Base-by-base conservation (phyloP, 2,329 filamentous ascomycete genomes). In the Aspergillus pseudonomiae region DNA sequence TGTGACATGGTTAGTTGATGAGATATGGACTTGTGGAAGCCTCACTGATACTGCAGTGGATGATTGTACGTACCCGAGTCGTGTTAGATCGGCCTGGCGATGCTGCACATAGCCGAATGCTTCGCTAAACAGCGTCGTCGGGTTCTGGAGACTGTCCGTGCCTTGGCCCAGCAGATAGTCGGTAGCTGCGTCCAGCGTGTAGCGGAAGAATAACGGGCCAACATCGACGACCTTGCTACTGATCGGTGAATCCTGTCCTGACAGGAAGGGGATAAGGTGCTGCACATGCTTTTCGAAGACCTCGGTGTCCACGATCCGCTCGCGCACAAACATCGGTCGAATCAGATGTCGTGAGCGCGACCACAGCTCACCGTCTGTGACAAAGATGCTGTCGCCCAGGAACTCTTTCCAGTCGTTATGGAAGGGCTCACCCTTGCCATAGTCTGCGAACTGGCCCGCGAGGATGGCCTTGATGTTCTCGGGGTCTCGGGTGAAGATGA, bases 391-490 rank as follows among this genome's bases (percentile, higher is more conserved):
- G 74, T 96, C 89, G n/a, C 93, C 93, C 24, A 97, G 81, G 69
- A 96, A 96, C 16, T 88, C 86, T 62, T 86, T 83, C 90, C 91
- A 96, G 58, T 93, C 89, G 10, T 78, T 70, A 70, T 94, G 89
- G 79, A 96, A 96, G 26, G 71, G 39, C 58, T 78, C 70, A 10
- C 93, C 93, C 79, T 97, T 97, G 67, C 93, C 94, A 74, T 89
- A 97, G 73, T 96, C 91, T 46, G 80, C 79, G 73, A 97, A 97
- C 73, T 97, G 92, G 1, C 90, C 91, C 0, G 93, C 91, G n/a
- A 97, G 83, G 26, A 97, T 85, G 6, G 94, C 92, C 77, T 97
- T 96, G 81, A 96, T 91, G 74, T 97, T 97, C 72, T 96, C 92
- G 0, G 91, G 91, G 69, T 97, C 93, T 6, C 86, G 86, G 0